A percentile compares a stretch with the other conserved stretches of the same genome.
Conservation (phyloP, 1,284 basidiomycete species). For the Leccinum pseudoinsigne region DNA sequence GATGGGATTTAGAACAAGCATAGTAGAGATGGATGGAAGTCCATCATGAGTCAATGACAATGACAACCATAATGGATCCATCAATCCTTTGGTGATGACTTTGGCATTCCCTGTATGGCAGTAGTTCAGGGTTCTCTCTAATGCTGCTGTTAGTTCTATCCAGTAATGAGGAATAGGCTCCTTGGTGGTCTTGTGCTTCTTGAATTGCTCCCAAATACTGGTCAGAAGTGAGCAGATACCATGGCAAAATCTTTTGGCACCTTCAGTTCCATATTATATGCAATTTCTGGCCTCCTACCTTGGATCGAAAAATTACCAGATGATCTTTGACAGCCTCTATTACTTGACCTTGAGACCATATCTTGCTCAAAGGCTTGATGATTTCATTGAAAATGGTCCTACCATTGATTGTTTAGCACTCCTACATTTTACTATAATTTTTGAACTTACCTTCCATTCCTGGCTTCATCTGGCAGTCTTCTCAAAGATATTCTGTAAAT, state of each 20-base stretch:
- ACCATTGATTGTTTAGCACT: neutral
- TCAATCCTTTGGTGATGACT: constrained; percentile 4
- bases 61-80: constrained; percentile 12
- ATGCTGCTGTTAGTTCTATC: neutral
- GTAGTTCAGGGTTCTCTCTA: constrained; percentile 10
- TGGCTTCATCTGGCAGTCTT: neutral
- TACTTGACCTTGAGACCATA: neutral
- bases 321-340: neutral
- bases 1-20: neutral
- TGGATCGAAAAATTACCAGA: neutral
- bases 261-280: too few species aligned
- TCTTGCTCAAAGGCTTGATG: neutral
- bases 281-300: neutral
- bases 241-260: neutral
- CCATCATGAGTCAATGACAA: constrained; percentile 2
- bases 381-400: neutral
- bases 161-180: neutral
- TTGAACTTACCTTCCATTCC: neutral
- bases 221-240: neutral
- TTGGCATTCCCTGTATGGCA: constrained; percentile 6
- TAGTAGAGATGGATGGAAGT: neutral
- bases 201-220: neutral
- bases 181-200: neutral
- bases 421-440: too few species aligned
- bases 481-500: neutral